These are phyloP conservation scores for Phaeosphaeria sp. DNA, from an alignment of 2,329 filamentous ascomycete genomes.

Conservation along the genomic window DNA sequence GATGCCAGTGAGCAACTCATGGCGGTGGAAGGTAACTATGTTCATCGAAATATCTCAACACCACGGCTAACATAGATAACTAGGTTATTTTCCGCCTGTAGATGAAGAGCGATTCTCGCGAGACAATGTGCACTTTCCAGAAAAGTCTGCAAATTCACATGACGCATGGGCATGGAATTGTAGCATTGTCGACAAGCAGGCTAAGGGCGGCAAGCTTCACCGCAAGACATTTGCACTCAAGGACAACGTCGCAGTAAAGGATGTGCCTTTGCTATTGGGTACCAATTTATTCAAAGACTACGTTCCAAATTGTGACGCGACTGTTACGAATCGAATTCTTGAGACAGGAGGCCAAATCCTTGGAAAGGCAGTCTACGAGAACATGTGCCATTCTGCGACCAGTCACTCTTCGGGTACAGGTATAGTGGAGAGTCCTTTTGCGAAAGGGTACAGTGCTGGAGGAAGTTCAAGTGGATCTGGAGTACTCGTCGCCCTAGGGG, in stretches of 20 bases:
- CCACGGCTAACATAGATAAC: slow-evolving; percentile 11
- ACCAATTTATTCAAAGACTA: slow-evolving; percentile 27
- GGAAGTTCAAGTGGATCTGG: slow-evolving; percentile 59
- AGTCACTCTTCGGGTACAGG: slow-evolving; percentile 49
- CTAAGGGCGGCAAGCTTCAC: slow-evolving; percentile 38
- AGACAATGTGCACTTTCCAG: slow-evolving; percentile 43
- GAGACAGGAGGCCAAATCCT: slow-evolving; percentile 34
- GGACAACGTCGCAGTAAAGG: slow-evolving; percentile 42
- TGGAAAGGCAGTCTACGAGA: slow-evolving; percentile 44
- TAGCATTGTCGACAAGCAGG: slow-evolving; percentile 40
- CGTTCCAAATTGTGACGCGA: slow-evolving; percentile 30
- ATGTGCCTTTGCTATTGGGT: slow-evolving; percentile 41
- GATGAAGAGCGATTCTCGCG: slow-evolving; percentile 46
- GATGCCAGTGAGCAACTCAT: slow-evolving; percentile 48
- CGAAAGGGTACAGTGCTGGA: slow-evolving; percentile 55
- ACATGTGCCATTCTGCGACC: slow-evolving; percentile 39
- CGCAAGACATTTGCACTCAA: slow-evolving; percentile 45
- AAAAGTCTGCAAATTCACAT: slow-evolving; percentile 43
- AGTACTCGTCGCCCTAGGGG: slow-evolving; percentile 53
- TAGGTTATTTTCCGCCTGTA: slow-evolving; percentile 41
- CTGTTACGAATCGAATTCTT: slow-evolving; percentile 37
- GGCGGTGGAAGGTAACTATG: slow-evolving; percentile 39
- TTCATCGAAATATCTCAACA: not conserved
- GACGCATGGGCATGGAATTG: slow-evolving; percentile 55
- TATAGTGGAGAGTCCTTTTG: slow-evolving; percentile 55